Evolutionary conservation across 139 green algal species (phyloP).

Genomic region (Chlorella sorokiniana): DNA sequence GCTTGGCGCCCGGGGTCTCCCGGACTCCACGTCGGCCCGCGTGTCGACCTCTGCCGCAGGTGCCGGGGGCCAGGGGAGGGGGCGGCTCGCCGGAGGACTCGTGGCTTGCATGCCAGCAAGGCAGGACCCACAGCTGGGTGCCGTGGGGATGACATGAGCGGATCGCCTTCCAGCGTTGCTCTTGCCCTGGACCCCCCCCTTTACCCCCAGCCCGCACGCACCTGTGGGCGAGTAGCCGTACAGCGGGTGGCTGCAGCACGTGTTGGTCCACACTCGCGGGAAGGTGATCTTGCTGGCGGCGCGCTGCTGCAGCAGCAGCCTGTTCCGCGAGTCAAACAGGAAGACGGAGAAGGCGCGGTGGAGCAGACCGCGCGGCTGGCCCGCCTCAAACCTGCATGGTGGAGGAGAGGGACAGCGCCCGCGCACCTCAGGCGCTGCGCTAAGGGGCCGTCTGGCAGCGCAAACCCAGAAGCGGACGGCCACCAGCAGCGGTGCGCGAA

Average conservation of each 20-base stretch:
- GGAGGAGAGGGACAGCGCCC: background rate
- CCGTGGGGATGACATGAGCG: background rate
- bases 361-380: constrained; percentile 70
- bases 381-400: constrained; percentile 37
- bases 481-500: background rate
- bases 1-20: constrained; percentile 63
- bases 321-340: constrained; percentile 86
- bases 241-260: constrained; percentile 95
- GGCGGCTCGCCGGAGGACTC: too few relatives aligned
- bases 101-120: too few relatives aligned
- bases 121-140: background rate
- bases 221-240: constrained; percentile 69
- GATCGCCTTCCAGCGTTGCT: background rate
- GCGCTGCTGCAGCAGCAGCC: constrained; percentile 92
- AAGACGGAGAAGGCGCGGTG: constrained; percentile 98
- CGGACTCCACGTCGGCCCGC: constrained; percentile 37
- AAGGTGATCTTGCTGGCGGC: constrained; percentile 95
- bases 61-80: too few relatives aligned
- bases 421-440: too few relatives aligned
- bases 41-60: constrained; percentile 65
- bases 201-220: background rate
- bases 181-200: background rate
- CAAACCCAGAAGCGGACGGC: background rate
- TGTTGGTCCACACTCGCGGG: constrained; percentile 96
- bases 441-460: too few relatives aligned